Evolutionary conservation across 345 rosid genomes (phyloP), one percentile per base, ranked within the genome.

Genomic region (Linum trigynum): DNA sequence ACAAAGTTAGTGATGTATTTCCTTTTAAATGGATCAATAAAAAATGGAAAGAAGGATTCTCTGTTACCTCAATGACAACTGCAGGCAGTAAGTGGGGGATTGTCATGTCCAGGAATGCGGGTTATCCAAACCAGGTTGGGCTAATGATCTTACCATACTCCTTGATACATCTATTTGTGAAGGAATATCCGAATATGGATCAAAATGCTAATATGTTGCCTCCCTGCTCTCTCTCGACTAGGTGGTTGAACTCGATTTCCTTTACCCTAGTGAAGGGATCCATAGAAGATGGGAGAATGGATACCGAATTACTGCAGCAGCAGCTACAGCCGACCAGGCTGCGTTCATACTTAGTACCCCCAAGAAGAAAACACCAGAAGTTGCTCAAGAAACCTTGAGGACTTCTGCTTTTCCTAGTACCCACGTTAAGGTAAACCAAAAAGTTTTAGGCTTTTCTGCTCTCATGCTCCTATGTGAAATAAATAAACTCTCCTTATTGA

Each of bases 221-320:
- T 50, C 12, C 17, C 38, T 9, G 14, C 35, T 62, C 3, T 58
- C 38, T 23, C 32, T 23, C 32, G 1, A 11, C 55, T 55, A 72
- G 75, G 71, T 72, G 57, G 71, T 71, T 23, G 74, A 71, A 40
- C 69, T 71, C 53, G 74, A 71, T 65, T 71, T 71, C 66, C 69
- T 71, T 7, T 67, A 72, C 62, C 75, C 67, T 2, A 72, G 75
- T 57, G 75, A 67, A 63, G 75, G 75, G 58, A 72, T 72, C 40
- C 71, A 72, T 10, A 66, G 75, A 39, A 61, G 71, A 39, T 72
- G 75, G 75, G 71, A 72, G 23, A 62, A 45, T 56, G 71, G 71
- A 38, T 72, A 66, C 56, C 37, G 70, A 16, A 72, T 67, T 2
- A 72, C 75, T 3, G 36, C 71, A 15, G 39, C 63, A 55, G 67